Base-by-base conservation (phyloP, 495 filamentous ascomycete genomes). In the Letharia columbiana region DNA sequence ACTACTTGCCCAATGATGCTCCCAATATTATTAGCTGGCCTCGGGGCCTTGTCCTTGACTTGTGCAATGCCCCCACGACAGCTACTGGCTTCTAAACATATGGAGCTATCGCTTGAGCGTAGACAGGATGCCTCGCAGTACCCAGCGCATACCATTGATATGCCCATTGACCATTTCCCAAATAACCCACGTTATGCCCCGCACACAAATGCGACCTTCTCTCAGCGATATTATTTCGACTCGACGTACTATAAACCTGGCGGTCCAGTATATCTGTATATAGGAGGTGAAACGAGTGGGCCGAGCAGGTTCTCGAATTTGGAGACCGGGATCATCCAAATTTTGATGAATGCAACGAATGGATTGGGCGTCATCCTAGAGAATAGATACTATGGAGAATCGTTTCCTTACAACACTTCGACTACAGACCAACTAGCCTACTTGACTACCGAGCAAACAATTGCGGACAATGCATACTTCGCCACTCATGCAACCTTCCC, bases 351-450 rank as follows among this genome's bases (percentile, higher is more conserved):
- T 66, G 77, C 76, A 39, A 77, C 76, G 0, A 74, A 77, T 67
- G 78, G 77, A n/a, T 68, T 81, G 42, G 78, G 78, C 31, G 76
- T 80, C 37, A 81, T 81, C 49, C 72, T 81, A 13, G 78, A 81
- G 67, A 79, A 81, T 62, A 70, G 78, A 35, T 81, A 77, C 61
- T 81, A 81, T 64, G 78, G 78, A 41, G 66, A 72, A 50, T 78
- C 75, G 58, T 81, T 72, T 65, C 78, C 77, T 6, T 75, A 76
- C 61, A 73, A 72, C 20, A 73, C 68, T 33, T 77, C 73, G 66
- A 75, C 77, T n/a, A 79, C 77, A 35, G 78, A 80, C 59, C 69
- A 80, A 50, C 66, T 80, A 39, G 66, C 71, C 13, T 80, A 75
- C 68, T 71, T 80, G 64, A 77, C 77, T 11, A 80, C 76, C n/a